Percentiles rank a stretch among this genome's conserved stretches.
These are phyloP conservation scores for Xylaria curta DNA, from an alignment of 495 filamentous ascomycete species.

Conservation along the genomic window DNA sequence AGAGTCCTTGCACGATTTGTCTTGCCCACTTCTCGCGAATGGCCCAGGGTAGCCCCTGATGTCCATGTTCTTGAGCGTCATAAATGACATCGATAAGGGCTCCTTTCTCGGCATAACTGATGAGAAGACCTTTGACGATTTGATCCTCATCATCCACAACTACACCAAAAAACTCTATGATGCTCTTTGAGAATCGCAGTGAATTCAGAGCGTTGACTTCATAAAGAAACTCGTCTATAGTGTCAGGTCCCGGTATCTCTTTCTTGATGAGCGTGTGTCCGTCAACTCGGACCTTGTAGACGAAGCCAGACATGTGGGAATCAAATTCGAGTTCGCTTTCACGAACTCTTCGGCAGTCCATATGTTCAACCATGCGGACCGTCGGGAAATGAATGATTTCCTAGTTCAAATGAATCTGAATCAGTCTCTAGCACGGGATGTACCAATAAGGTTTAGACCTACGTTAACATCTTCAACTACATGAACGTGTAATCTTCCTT, in stretches of 20 bases:
- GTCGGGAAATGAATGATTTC: slow-evolving; percentile 92
- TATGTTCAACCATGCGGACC: slow-evolving; percentile 74
- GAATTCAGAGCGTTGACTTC: slow-evolving; percentile 93
- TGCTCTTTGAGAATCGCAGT: slow-evolving; percentile 72
- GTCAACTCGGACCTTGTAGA: slow-evolving; percentile 85
- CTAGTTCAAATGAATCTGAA: slow-evolving; percentile 31
- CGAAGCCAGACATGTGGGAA: slow-evolving; percentile 93
- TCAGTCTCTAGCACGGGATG: slow-evolving; percentile 30
- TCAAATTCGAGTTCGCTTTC: slow-evolving; percentile 84
- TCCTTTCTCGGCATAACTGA: slow-evolving; percentile 86
- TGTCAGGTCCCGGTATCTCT: slow-evolving; percentile 96
- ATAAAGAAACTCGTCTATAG: slow-evolving; percentile 95
- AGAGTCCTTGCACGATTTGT: slow-evolving; percentile 88
- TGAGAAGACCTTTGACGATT: slow-evolving; percentile 86
- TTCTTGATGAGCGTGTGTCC: slow-evolving; percentile 88
- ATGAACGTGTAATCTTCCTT: slow-evolving; percentile 91
- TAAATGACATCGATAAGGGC: slow-evolving; percentile 91
- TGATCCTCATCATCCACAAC: slow-evolving; percentile 81
- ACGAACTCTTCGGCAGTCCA: slow-evolving; percentile 68
- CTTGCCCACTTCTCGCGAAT: slow-evolving; percentile 88
- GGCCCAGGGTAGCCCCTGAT: slow-evolving; percentile 71
- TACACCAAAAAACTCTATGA: slow-evolving; percentile 88
- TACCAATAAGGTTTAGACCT: slow-evolving; percentile 31
- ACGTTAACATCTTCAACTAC: slow-evolving; percentile 95
- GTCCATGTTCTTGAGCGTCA: slow-evolving; percentile 58